phyloP scores from a whole-genome alignment of 2,329 filamentous ascomycete species.

The Cordyceps cicadae region DNA sequence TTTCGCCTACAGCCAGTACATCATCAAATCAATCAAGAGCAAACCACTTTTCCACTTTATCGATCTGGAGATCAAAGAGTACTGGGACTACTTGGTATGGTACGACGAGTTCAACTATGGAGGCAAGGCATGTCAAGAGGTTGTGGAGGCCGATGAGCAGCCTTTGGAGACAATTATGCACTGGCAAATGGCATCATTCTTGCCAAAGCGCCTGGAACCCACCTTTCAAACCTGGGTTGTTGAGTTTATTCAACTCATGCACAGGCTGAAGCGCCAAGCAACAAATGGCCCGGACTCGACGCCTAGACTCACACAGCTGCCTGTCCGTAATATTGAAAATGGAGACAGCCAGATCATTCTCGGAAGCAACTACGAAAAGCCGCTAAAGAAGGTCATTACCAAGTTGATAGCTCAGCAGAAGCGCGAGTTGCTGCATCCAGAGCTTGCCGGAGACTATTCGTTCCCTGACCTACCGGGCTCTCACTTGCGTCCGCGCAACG shows the following conservation, averaged over 20 bases:
- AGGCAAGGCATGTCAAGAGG: conserved; percentile 79
- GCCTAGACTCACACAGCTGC: conserved; percentile 50
- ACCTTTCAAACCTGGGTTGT: conserved; percentile 89
- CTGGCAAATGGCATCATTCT: conserved; percentile 90
- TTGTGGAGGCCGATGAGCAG: conserved; percentile 65
- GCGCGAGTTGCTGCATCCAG: conserved; percentile 80
- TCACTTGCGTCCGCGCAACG: conserved; percentile 49
- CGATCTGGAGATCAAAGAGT: conserved; percentile 94
- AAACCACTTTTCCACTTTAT: conserved; percentile 97
- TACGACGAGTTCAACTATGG: conserved; percentile 99
- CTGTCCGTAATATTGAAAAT: conserved; percentile 48
- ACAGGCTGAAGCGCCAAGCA: conserved; percentile 65
- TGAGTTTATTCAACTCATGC: conserved; percentile 93
- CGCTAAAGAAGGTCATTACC: conserved; percentile 80
- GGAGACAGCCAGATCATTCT: conserved; percentile 59
- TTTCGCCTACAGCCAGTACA: conserved; percentile 94
- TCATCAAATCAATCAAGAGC: conserved; percentile 91
- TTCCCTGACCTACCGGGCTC: conserved; percentile 76
- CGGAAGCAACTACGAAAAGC: conserved; percentile 77
- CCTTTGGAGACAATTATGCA: conserved; percentile 89
- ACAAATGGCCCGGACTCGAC: conserved; percentile 43
- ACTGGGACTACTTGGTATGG: conserved; percentile 99
- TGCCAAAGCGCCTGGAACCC: conserved; percentile 71
- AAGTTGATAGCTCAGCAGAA: conserved; percentile 77
- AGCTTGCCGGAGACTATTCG: conserved; percentile 76